Evolutionary conservation across 2,329 filamentous ascomycete species (phyloP), one percentile per base, ranked within the genome.

Genomic region (Fusarium virguliforme): DNA sequence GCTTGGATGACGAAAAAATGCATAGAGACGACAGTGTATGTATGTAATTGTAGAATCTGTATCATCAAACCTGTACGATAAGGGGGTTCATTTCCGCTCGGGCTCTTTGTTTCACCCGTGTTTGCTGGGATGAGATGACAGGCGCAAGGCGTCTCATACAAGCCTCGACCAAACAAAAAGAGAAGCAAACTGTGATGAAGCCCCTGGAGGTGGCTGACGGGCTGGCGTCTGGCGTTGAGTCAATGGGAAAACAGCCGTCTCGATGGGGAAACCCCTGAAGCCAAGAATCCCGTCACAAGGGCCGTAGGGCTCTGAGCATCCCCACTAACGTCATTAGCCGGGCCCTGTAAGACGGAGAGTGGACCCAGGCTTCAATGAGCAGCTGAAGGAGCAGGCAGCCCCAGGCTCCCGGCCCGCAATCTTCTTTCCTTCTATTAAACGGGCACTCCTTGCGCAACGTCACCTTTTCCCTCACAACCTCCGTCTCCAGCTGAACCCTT

Each of bases 21-120:
- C n/a, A 60, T 65, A 58, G 65, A 65, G 18, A 32, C 9, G 24
- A 50, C n/a, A 55, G 30, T 41, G 38, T 55, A 53, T 30, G 53
- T 48, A 60, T 72, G 69, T 67, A 71, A 71, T 34, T 56, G 64
- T 70, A 67, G 62, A 63, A 63, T 9, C 50, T 63, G 55, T 70
- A 70, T 58, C 65, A 72, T 8, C 28, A n/a, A 24, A 26, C 61
- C 18, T 69, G 66, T 69, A 69, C 43, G 43, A 51, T 56, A 68
- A 37, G 35, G 34, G 22, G 37, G 35, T 15, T 54, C 38, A 62
- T 46, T 18, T 61, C 46, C 38, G 54, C 51, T 54, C 66, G 53
- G 41, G 64, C 54, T 51, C 35, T 50, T 58, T 56, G 57, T 63
- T 59, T 35, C 53, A 58, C 26, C 18, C n/a, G 24, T 38, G 57